A percentile compares a stretch with the other conserved stretches of the same genome.
These are phyloP conservation scores for Cyclotella cryptica DNA, from an alignment of 108 stramenopile species.

Conservation along the genomic window DNA sequence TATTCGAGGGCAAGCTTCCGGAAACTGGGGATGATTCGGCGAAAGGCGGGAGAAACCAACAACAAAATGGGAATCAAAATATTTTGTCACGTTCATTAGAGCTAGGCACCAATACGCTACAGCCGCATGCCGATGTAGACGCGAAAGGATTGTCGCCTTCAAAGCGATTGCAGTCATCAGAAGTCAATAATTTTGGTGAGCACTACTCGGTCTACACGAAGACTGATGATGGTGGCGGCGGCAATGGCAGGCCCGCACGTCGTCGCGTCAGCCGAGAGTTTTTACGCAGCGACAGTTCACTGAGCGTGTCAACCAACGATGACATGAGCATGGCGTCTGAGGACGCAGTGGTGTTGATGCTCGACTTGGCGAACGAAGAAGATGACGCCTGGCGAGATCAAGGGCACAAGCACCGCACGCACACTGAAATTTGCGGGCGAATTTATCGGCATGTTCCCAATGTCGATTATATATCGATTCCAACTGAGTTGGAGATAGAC, in stretches of 20 bases:
- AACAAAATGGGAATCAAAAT: not conserved
- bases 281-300: not conserved
- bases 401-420: not conserved
- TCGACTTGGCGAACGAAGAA: slow-evolving; percentile 1
- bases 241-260: not conserved
- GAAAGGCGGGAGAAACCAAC: not conserved
- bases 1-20: not conserved
- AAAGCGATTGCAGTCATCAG: too few species aligned
- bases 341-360: slow-evolving; percentile 50
- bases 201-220: slow-evolving; percentile 3
- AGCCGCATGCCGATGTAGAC: too few species aligned
- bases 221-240: not conserved
- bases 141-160: too few species aligned
- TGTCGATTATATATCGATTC: slow-evolving; percentile 24
- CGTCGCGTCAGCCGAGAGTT: not conserved
- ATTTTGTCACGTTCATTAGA: not conserved
- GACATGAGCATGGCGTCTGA: slow-evolving; percentile 47
- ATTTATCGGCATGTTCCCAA: slow-evolving; percentile 21
- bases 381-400: slow-evolving; percentile 4
- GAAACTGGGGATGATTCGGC: not conserved
- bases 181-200: too few species aligned
- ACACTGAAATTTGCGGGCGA: slow-evolving; percentile 29
- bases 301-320: not conserved
- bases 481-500: slow-evolving; percentile 37
- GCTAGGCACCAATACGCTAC: too few species aligned